phyloP scores from a whole-genome alignment of 2,329 filamentous ascomycete species.

The Ophiocordyceps sinensis region DNA sequence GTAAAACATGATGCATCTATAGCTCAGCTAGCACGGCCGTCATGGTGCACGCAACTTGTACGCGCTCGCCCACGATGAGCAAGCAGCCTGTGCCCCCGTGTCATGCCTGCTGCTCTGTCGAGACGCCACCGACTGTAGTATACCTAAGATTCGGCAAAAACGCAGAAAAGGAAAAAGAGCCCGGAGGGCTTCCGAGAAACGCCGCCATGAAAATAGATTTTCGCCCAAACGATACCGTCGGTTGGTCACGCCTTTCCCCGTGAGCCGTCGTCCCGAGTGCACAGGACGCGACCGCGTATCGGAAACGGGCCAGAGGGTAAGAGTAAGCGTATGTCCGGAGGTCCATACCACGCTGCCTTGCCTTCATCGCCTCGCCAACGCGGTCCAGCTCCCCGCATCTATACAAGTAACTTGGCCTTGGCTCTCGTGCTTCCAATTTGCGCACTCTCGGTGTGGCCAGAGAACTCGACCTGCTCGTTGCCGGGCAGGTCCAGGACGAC shows the following conservation, averaged over 20 bases:
- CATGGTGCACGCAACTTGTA: too few relatives aligned
- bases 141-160: neutral
- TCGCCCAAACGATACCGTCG: conserved; percentile 1
- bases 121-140: neutral
- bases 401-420: conserved; percentile 86
- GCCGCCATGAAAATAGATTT: conserved; percentile 14
- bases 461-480: conserved; percentile 78
- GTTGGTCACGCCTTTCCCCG: neutral
- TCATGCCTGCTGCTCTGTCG: neutral
- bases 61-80: too few relatives aligned
- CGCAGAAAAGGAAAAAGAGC: conserved; percentile 4
- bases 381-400: conserved; percentile 17
- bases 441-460: conserved; percentile 87
- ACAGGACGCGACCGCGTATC: too few relatives aligned
- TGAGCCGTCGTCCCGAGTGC: too few relatives aligned
- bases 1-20: too few relatives aligned
- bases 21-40: too few relatives aligned
- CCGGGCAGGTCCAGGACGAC: conserved; percentile 68
- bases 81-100: neutral
- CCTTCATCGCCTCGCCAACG: conserved; percentile 4
- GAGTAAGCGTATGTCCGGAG: too few relatives aligned
- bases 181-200: conserved; percentile 16
- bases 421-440: conserved; percentile 87
- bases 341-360: conserved; percentile 5
- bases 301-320: too few relatives aligned